Base-by-base conservation (phyloP, 169 alveolate genomes). In the Plasmodium gaboni region DNA sequence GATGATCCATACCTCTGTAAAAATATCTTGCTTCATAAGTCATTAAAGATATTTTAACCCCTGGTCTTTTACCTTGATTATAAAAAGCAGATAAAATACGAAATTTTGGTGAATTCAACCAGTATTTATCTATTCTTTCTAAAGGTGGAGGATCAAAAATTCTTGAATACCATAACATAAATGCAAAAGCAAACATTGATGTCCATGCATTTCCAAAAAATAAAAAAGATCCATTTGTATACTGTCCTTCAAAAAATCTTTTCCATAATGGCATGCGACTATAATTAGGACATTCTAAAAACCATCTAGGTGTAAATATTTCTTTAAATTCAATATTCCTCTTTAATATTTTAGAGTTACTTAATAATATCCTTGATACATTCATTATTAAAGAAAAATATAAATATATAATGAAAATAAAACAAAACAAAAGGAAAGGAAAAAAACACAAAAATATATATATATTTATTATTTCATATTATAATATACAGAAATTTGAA, bases 151-250 rank as follows among this genome's bases (percentile, higher is more conserved):
- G 95, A 70, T 95, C 97, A 50, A 94, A 93, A 12, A 95, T 74
- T 44, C 97, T 85, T 46, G 96, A 92, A 76, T 91, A 91, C 97
- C 97, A 95, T 59, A 95, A 73, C 42, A 95, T 72, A 63, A 93
- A 92, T 15, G 96, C 97, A 78, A 95, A 94, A 8, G 97, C 94
- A 32, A 96, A 96, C 73, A 95, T 91, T 7, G 97, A 95, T 7
- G 97, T 95, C 97, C 97, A 95, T 2, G 97, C 95, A 72, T 95
- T 94, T 3, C 97, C 97, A 73, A 94, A 95, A 57, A 95, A 87
- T 73, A 95, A 80, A 68, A 95, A 95, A 15, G 92, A 92, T 7
- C 96, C 80, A 74, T 96, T 95, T 38, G 95, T 69, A 70, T 95
- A 95, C 69, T 95, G 97, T 2, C 95, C 95, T 78, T 95, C 97